Percentiles rank a stretch among this genome's conserved stretches.
phyloP scores from a whole-genome alignment of 2,329 filamentous ascomycete genomes.

The Beauveria brongniartii region DNA sequence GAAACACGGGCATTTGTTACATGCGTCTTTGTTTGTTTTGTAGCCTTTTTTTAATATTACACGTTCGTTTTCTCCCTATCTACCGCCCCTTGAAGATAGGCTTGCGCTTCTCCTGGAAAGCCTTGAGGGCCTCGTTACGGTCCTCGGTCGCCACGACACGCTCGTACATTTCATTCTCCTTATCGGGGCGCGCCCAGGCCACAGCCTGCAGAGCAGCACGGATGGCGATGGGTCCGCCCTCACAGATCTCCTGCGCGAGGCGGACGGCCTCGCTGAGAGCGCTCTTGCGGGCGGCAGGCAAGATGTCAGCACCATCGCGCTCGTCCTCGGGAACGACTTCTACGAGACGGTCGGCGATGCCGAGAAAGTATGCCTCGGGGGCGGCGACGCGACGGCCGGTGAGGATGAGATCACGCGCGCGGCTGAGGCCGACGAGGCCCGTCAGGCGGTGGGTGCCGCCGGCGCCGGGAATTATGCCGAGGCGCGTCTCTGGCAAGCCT shows the following conservation, averaged over 20 bases:
- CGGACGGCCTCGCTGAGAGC: constrained; percentile 69
- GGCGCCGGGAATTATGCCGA: constrained; percentile 91
- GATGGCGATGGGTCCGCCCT: constrained; percentile 79
- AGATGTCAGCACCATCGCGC: constrained; percentile 33
- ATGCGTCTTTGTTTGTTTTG: not conserved
- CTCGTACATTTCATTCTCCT: constrained; percentile 84
- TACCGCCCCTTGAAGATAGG: constrained; percentile 49
- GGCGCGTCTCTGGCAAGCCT: constrained; percentile 80
- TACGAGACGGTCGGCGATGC: constrained; percentile 82
- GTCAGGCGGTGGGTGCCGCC: constrained; percentile 88
- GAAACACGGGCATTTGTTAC: not conserved
- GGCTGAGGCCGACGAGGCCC: constrained; percentile 65
- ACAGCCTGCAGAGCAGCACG: constrained; percentile 75
- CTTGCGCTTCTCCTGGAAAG: constrained; percentile 63
- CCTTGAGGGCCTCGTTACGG: constrained; percentile 75
- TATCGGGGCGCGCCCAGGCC: constrained; percentile 59
- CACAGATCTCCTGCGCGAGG: constrained; percentile 77
- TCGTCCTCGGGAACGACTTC: constrained; percentile 59
- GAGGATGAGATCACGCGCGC: constrained; percentile 83
- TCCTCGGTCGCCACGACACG: constrained; percentile 78
- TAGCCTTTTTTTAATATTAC: constrained; percentile 4
- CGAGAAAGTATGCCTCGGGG: constrained; percentile 83
- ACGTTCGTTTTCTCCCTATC: constrained; percentile 8
- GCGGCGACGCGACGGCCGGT: constrained; percentile 81
- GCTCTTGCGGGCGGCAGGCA: constrained; percentile 53